Percentiles rank a stretch among this genome's conserved stretches.
These are phyloP conservation scores for Petrea volubilis DNA, from an alignment of 257 asterid genomes.

Conservation along the genomic window DNA sequence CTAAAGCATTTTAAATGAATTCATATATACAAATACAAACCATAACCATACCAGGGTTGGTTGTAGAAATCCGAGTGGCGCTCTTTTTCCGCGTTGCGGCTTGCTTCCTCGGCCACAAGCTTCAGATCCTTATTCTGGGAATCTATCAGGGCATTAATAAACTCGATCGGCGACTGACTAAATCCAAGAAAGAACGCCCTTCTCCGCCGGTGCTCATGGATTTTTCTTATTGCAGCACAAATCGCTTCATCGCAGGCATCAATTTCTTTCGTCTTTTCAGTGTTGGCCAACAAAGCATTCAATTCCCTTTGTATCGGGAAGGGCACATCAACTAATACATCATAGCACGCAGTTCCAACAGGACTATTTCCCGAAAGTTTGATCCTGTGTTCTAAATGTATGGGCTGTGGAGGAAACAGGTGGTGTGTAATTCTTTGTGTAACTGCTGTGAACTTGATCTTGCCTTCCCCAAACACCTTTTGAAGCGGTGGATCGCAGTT, in stretches of 20 bases:
- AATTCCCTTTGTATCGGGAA: conserved; percentile 92
- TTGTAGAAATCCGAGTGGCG: conserved; percentile 82
- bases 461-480: conserved; percentile 79
- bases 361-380: conserved; percentile 88
- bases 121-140: conserved; percentile 91
- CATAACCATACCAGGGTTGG: conserved; percentile 91
- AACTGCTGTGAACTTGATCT: conserved; percentile 77
- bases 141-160: conserved; percentile 79
- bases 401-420: conserved; percentile 83
- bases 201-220: conserved; percentile 88
- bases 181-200: conserved; percentile 97
- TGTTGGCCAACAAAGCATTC: conserved; percentile 76
- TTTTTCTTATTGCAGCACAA: conserved; percentile 85
- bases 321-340: conserved; percentile 86
- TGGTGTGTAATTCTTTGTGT: conserved; percentile 79
- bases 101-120: conserved; percentile 76
- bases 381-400: conserved; percentile 89
- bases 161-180: conserved; percentile 96
- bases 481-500: conserved; percentile 89
- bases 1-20: conserved; percentile 5
- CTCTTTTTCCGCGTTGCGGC: conserved; percentile 85
- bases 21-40: conserved; percentile 11
- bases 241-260: conserved; percentile 95
- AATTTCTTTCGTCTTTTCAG: conserved; percentile 92
- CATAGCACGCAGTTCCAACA: conserved; percentile 90